Evolutionary conservation across 2,329 filamentous ascomycete species (phyloP), one percentile per base, ranked within the genome.

Genomic region (Allantophomopsis cytisporea): DNA sequence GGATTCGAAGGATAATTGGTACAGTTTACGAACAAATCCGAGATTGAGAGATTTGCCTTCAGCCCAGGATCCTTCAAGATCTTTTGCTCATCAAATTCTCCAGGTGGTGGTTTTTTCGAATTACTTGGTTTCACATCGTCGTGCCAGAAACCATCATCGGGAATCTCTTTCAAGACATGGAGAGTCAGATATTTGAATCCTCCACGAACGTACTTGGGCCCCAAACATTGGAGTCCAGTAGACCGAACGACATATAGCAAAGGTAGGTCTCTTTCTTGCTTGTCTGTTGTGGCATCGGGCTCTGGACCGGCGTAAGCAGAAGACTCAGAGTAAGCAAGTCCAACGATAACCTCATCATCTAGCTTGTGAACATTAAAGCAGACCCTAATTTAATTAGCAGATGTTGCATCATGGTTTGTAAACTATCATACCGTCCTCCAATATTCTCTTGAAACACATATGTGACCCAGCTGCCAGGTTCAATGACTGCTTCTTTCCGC

Each of bases 1-100:
- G 66, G 54, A 63, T 58, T 60, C 2, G 50, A 59, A 5, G 62
- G 61, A 38, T 61, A 62, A 1, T 60, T 56, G 2, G 60, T 61
- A 47, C 57, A 63, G 39, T 59, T 57, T 17, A 62, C 59, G 54
- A 54, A 62, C 18, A 64, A 40, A 21, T 52, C 48, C 7, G 51
- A 53, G 28, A 63, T 52, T 8, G 49, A 46, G 16, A 62, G 52
- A 13, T 46, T 47, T n/a, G 32, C 20, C 13, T 18, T 18, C 7
- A 34, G 35, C 38, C 37, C 38, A n/a, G 45, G 41, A 14, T 49
- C 20, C 3, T 48, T 7, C 13, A 36, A 5, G 17, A 14, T n/a
- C 11, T 46, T 48, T 40, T 52, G 51, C 3, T 13, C n/a, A 17
- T 13, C 12, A 35, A 5, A 18, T 34, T 33, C 45, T 48, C 47